Percentiles rank a stretch among this genome's conserved stretches.
phyloP scores from a whole-genome alignment of 108 stramenopile species.

The Epipyxis sp. region DNA sequence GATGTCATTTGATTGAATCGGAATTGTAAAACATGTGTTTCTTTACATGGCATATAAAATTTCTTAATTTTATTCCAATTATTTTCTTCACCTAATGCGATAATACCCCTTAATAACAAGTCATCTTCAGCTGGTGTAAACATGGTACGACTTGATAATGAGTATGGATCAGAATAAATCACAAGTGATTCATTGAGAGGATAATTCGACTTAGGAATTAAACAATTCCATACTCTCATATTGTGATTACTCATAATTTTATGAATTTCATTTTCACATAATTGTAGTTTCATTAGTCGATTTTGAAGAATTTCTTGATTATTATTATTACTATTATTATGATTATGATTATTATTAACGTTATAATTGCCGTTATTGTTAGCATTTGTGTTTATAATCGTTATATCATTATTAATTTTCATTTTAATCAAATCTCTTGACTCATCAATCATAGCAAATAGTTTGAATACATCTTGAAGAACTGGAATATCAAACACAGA shows the following conservation, averaged over 20 bases:
- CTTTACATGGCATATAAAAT: not conserved
- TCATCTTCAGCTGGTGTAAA: not conserved
- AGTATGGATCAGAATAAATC: not conserved
- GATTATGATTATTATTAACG: too few relatives aligned
- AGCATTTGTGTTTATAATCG: too few relatives aligned
- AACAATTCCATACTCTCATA: not conserved
- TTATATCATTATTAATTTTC: too few relatives aligned
- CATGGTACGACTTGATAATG: not conserved
- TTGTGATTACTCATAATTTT: not conserved
- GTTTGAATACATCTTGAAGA: too few relatives aligned
- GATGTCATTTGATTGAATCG: not conserved
- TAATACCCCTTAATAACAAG: not conserved
- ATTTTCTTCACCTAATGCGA: not conserved
- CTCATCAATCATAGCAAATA: too few relatives aligned
- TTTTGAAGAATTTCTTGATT: too few relatives aligned
- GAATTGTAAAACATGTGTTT: not conserved
- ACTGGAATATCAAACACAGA: too few relatives aligned
- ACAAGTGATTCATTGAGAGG: not conserved
- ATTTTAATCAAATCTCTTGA: too few relatives aligned
- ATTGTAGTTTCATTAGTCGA: too few relatives aligned
- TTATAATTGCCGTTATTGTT: too few relatives aligned
- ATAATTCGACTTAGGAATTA: not conserved
- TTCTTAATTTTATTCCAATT: not conserved
- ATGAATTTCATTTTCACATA: not conserved
- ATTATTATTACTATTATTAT: not conserved